Evolutionary conservation across 2,329 filamentous ascomycete species (phyloP).

Genomic region (Pestalotiopsis sp.): DNA sequence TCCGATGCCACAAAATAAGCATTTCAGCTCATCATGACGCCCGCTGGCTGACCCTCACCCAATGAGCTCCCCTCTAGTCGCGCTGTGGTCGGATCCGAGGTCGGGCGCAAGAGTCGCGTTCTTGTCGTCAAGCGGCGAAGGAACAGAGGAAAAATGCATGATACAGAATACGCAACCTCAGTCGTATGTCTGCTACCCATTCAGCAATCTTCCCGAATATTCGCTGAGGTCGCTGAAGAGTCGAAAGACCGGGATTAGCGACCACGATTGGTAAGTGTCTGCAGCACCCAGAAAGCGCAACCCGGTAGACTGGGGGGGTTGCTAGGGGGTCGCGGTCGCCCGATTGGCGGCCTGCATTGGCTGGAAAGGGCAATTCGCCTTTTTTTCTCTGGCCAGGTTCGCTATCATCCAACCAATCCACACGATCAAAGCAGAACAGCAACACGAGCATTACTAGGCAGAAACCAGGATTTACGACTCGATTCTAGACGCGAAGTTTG

Average conservation of each 20-base stretch:
- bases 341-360: slow-evolving; percentile 9
- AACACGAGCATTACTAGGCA: background rate
- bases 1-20: background rate
- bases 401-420: background rate
- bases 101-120: background rate
- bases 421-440: background rate
- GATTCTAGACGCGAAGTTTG: background rate
- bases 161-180: background rate
- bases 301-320: background rate
- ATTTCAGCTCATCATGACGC: background rate
- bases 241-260: background rate
- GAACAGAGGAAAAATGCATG: background rate
- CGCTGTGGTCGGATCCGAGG: background rate
- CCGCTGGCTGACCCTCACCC: background rate
- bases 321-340: background rate
- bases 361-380: slow-evolving; percentile 4
- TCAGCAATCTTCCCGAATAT: background rate
- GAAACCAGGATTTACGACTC: background rate
- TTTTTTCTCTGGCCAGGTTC: background rate
- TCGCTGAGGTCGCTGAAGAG: background rate
- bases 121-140: background rate
- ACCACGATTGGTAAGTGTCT: slow-evolving; percentile 1
- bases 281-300: background rate
- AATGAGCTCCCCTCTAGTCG: background rate
- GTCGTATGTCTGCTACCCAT: background rate